Evolutionary conservation across 257 asterid species (phyloP), one percentile per base, ranked within the genome.

Genomic region (Penstemon eatonii): DNA sequence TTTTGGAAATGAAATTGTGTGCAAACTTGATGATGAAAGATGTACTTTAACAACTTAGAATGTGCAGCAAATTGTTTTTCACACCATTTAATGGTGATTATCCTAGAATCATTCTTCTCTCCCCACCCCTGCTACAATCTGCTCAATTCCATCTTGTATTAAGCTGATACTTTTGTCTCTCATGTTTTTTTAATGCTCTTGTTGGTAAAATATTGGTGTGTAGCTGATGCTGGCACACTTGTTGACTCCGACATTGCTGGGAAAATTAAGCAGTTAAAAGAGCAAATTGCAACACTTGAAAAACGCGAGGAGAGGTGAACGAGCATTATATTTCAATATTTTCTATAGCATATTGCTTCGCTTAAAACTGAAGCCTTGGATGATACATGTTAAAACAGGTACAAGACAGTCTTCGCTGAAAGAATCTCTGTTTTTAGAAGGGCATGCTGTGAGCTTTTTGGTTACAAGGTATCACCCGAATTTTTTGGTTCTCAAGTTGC

Each of bases 401-500:
- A 93, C 86, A 90, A 85, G 88, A 80, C 96, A 38, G 99, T 90
- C 66, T 93, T 93, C 81, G 97, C 97, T 1, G 99, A 93, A 74
- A 78, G 96, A 81, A 93, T 93, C 69, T 90, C 99, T 63, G 99
- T 93, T 68, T 93, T 93, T 76, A 83, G 99, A 81, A 87, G 96
- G 77, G 99, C 99, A 25, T 93, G 99, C 85, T 90, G 97, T 76
- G 99, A 88, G 73, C 97, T 90, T 68, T 93, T 93, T 75, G 99
- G 97, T 75, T 93, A 93, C 86, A 88, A 93, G 99, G 97, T 93
- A 90, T 58, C 43, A 10, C 41, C 72, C 68, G 4, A 41, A 46
- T 66, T 63, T 66, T 54, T 54, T 75, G 44, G 18, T 64, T 61
- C 56, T 56, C 50, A 61, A 60, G 38, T 51, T 60, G 19, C 43